Evolutionary conservation across 495 filamentous ascomycete species (phyloP).

Genomic region (Acidomyces sp.): DNA sequence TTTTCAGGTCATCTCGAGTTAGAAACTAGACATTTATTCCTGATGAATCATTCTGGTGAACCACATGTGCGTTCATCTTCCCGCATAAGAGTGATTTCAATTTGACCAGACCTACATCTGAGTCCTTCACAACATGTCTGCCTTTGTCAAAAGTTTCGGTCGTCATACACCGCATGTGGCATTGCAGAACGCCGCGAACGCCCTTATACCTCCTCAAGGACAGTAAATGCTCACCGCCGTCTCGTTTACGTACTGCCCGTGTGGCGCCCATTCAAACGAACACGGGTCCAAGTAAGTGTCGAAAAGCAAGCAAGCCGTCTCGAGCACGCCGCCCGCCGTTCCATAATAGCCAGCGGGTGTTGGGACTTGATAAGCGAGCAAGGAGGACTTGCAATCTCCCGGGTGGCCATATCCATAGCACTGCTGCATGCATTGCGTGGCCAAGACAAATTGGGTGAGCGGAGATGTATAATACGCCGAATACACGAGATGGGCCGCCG

Average conservation of each 20-base stretch:
- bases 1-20: no score
- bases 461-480: constrained; percentile 18
- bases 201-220: not conserved
- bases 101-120: no score
- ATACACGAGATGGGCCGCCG: constrained; percentile 13
- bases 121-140: no score
- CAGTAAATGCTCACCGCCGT: constrained; percentile 20
- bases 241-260: constrained; percentile 16
- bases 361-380: constrained; percentile 18
- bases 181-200: no score
- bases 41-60: no score
- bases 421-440: constrained; percentile 23
- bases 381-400: constrained; percentile 20
- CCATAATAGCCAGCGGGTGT: constrained; percentile 21
- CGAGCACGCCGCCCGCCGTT: constrained; percentile 9
- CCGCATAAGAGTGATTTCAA: no score
- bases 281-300: constrained; percentile 11
- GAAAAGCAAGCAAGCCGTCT: constrained; percentile 23
- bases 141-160: no score
- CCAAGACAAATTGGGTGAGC: constrained; percentile 6
- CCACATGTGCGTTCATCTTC: no score
- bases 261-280: constrained; percentile 16
- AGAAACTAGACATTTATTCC: no score
- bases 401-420: constrained; percentile 26
- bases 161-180: no score